Conservation (phyloP, 2,329 filamentous ascomycete genomes). For the Rutstroemia sp. region DNA sequence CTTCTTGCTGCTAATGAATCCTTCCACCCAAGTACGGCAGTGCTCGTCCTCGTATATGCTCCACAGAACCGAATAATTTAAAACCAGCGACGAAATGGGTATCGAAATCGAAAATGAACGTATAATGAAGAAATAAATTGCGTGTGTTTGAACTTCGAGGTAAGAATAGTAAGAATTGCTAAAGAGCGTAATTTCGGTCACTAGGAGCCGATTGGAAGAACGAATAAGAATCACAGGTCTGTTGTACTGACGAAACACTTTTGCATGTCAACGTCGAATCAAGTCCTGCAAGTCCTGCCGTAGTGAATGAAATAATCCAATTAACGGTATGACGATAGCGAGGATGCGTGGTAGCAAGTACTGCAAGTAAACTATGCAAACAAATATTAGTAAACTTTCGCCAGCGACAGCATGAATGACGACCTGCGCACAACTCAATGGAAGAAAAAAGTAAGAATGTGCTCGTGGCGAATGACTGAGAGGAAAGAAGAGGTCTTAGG, state of each 20-base stretch:
- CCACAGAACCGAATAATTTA: too few species aligned
- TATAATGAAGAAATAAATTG: constrained; percentile 9
- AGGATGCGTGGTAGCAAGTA: background rate
- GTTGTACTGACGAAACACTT: constrained; percentile 11
- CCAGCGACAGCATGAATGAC: constrained; percentile 9
- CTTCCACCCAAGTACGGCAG: background rate
- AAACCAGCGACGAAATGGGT: constrained; percentile 6
- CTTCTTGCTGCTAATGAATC: background rate
- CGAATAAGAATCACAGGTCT: constrained; percentile 19
- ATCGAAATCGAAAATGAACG: constrained; percentile 2
- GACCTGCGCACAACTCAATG: constrained; percentile 6
- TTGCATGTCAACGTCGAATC: constrained; percentile 17
- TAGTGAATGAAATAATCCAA: constrained; percentile 5
- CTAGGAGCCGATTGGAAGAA: constrained; percentile 23
- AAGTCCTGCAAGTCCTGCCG: constrained; percentile 7
- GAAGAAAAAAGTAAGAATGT: constrained; percentile 1
- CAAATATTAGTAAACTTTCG: constrained; percentile 13
- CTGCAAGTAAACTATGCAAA: background rate
- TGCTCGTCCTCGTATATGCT: background rate
- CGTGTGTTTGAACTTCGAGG: constrained; percentile 11
- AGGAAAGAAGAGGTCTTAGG: constrained; percentile 1
- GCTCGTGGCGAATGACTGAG: constrained; percentile 1
- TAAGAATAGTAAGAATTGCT: constrained; percentile 14
- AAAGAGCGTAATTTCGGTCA: constrained; percentile 26
- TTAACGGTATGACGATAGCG: background rate